Percentiles rank a stretch among this genome's conserved stretches.
phyloP scores from a whole-genome alignment of 2,329 filamentous ascomycete species.

The Colletotrichum cuscutae region DNA sequence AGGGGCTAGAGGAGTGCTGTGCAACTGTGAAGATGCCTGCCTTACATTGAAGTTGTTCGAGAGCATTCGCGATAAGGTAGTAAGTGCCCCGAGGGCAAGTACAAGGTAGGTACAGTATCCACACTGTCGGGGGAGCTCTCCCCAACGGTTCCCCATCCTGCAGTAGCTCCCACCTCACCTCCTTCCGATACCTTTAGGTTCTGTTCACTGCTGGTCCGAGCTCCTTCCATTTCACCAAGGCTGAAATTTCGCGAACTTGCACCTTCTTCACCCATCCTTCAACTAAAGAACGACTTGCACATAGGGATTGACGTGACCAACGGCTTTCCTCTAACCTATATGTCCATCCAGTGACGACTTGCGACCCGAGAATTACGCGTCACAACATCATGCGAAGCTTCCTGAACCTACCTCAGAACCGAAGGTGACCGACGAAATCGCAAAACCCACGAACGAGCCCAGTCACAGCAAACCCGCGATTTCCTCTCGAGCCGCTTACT shows the following conservation, averaged over 20 bases:
- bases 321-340: not conserved
- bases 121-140: slow-evolving; percentile 9
- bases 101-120: not conserved
- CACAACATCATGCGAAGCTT: slow-evolving; percentile 32
- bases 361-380: slow-evolving; percentile 9
- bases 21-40: no score
- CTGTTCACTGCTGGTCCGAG: slow-evolving; percentile 21
- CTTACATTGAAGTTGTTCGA: no score
- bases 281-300: not conserved
- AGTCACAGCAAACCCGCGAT: slow-evolving; percentile 31
- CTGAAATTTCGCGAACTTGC: slow-evolving; percentile 30
- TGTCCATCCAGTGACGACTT: not conserved
- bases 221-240: slow-evolving; percentile 21
- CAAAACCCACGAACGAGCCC: slow-evolving; percentile 15
- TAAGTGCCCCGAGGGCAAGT: no score
- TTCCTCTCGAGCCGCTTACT: slow-evolving; percentile 23
- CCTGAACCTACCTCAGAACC: slow-evolving; percentile 9
- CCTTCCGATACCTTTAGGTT: not conserved
- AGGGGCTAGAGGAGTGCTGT: no score
- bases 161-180: slow-evolving; percentile 2
- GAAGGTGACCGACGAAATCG: slow-evolving; percentile 35
- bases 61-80: no score
- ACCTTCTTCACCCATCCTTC: not conserved
- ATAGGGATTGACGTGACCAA: not conserved
- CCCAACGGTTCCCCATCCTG: not conserved